These are phyloP conservation scores for Pulveroboletus sp. DNA, from an alignment of 1,284 basidiomycete species.

Conservation along the genomic window DNA sequence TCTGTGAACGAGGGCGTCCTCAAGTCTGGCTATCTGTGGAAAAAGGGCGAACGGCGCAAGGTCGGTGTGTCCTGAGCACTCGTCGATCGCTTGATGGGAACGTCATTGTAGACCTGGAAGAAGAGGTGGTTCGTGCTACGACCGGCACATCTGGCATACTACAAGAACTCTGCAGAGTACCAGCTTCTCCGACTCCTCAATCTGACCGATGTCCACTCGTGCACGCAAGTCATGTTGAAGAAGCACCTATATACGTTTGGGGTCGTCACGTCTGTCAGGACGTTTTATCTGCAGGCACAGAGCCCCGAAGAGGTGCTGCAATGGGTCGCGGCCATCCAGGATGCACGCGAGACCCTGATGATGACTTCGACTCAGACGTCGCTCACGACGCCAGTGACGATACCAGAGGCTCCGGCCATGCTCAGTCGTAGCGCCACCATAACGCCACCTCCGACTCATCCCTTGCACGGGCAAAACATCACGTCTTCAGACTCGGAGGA, in stretches of 20 bases:
- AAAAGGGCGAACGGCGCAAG: constrained; percentile 97
- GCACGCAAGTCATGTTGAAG: constrained; percentile 86
- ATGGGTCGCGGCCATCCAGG: constrained; percentile 87
- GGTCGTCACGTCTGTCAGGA: constrained; percentile 87
- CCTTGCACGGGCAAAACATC: constrained; percentile 41
- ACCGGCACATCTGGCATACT: constrained; percentile 90
- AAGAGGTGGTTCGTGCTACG: constrained; percentile 98
- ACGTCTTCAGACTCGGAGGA: constrained; percentile 81
- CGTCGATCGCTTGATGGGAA: constrained; percentile 15
- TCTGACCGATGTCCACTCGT: constrained; percentile 87
- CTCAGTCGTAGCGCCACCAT: constrained; percentile 36
- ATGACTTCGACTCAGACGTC: constrained; percentile 61
- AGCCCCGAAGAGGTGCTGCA: constrained; percentile 70
- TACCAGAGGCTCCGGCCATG: constrained; percentile 45
- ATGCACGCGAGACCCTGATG: constrained; percentile 67
- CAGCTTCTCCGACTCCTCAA: constrained; percentile 89
- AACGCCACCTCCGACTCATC: constrained; percentile 47
- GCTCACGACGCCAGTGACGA: constrained; percentile 46
- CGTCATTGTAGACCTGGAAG: constrained; percentile 83
- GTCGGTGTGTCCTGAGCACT: constrained; percentile 46
- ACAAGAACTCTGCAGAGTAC: constrained; percentile 95
- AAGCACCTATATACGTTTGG: constrained; percentile 90
- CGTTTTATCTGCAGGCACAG: constrained; percentile 90
- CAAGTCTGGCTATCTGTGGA: constrained; percentile 90
- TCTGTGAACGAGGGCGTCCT: constrained; percentile 73